Conservation (phyloP, 1,139 yeast genomes). For the Geotrichum candidum region DNA sequence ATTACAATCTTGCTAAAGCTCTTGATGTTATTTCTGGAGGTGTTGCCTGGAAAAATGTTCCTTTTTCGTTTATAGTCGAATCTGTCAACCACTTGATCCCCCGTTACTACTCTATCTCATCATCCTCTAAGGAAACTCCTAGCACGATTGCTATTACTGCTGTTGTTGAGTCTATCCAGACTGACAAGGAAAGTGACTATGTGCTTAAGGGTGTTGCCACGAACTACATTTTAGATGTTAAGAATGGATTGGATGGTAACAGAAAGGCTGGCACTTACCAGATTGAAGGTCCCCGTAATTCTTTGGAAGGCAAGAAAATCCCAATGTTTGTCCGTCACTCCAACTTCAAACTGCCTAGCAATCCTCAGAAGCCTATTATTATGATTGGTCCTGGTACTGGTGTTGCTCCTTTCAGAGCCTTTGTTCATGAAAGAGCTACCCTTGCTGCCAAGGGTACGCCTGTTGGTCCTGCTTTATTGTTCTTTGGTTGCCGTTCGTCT, state of each 20-base stretch:
- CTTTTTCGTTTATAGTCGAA: conserved; percentile 81
- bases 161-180: conserved; percentile 71
- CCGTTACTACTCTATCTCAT: conserved; percentile 93
- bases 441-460: conserved; percentile 49
- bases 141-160: conserved; percentile 71
- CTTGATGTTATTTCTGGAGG: conserved; percentile 58
- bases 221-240: conserved; percentile 71
- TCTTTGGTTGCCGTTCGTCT: conserved; percentile 78
- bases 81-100: conserved; percentile 78
- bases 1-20: conserved; percentile 72
- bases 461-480: conserved; percentile 69
- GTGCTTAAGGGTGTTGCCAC: conserved; percentile 83
- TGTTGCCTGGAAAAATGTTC: conserved; percentile 63
- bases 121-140: conserved; percentile 77
- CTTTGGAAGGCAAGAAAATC: conserved; percentile 44
- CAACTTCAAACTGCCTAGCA: conserved; percentile 88
- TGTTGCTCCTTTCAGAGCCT: conserved; percentile 95
- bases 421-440: conserved; percentile 72
- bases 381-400: conserved; percentile 99
- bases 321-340: conserved; percentile 95
- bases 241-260: conserved; percentile 53
- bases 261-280: conserved; percentile 51
- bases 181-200: conserved; percentile 36
- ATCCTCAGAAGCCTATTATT: conserved; percentile 75
- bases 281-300: conserved; percentile 69